phyloP scores from a whole-genome alignment of 345 rosid genomes.

The Corymbia maculata region DNA sequence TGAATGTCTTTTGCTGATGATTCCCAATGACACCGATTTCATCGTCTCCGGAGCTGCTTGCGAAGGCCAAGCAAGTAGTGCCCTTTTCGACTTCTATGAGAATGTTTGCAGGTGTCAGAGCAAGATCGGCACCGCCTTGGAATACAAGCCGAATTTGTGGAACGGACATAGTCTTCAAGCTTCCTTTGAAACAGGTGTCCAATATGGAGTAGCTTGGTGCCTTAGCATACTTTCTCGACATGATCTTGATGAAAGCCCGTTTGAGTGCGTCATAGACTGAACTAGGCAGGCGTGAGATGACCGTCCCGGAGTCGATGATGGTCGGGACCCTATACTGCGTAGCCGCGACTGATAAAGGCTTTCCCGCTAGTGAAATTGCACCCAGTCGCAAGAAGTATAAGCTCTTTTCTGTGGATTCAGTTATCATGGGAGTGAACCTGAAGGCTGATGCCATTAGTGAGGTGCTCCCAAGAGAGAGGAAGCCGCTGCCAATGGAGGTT shows the following conservation, averaged over 20 bases:
- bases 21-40: slow-evolving; percentile 29
- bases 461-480: slow-evolving; percentile 19
- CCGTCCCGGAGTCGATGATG: slow-evolving; percentile 44
- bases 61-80: slow-evolving; percentile 29
- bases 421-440: slow-evolving; percentile 35
- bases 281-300: slow-evolving; percentile 33
- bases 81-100: slow-evolving; percentile 20
- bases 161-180: slow-evolving; percentile 4
- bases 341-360: slow-evolving; percentile 11
- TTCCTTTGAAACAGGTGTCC: slow-evolving; percentile 36
- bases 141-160: slow-evolving; percentile 25
- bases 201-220: slow-evolving; percentile 23
- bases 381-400: slow-evolving; percentile 20
- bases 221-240: slow-evolving; percentile 13
- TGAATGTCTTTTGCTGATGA: slow-evolving; percentile 29
- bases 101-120: slow-evolving; percentile 9
- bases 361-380: slow-evolving; percentile 14
- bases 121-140: slow-evolving; percentile 25
- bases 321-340: slow-evolving; percentile 14
- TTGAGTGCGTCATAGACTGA: slow-evolving; percentile 16
- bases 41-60: background rate
- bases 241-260: slow-evolving; percentile 14
- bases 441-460: slow-evolving; percentile 2
- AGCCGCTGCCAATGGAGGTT: slow-evolving; percentile 14
- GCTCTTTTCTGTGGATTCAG: slow-evolving; percentile 3